These are phyloP conservation scores for Aegilops bicornis DNA, from an alignment of 176 grass and related monocot species.

Conservation along the genomic window DNA sequence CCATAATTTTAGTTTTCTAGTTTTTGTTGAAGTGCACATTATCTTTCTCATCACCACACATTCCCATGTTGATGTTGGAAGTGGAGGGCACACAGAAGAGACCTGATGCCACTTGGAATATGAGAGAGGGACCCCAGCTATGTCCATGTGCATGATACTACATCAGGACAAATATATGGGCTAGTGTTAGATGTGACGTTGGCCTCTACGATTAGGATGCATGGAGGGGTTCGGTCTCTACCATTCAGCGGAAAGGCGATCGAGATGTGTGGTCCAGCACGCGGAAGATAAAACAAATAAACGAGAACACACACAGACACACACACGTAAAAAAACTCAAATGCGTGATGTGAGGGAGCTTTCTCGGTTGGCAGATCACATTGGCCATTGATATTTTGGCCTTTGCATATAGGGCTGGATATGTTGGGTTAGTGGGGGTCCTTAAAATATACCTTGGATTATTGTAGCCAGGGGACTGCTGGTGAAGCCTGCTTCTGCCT, in stretches of 20 bases:
- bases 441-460: constrained; percentile 53
- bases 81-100: constrained; percentile 16
- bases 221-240: constrained; percentile 18
- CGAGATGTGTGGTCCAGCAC: constrained; percentile 32
- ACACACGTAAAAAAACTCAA: constrained; percentile 18
- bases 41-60: constrained; percentile 27
- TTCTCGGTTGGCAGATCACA: constrained; percentile 37
- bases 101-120: constrained; percentile 33
- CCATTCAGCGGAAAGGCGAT: constrained; percentile 31
- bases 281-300: background rate
- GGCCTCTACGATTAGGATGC: background rate
- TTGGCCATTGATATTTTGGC: constrained; percentile 35
- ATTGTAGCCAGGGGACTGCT: constrained; percentile 14
- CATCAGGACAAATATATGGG: constrained; percentile 36
- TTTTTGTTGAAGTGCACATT: background rate
- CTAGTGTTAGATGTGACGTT: constrained; percentile 43
- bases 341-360: constrained; percentile 26
- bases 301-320: background rate
- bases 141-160: constrained; percentile 1
- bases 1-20: background rate
- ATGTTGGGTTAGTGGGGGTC: constrained; percentile 60
- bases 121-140: constrained; percentile 29
- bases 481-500: background rate
- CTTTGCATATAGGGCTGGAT: constrained; percentile 36
- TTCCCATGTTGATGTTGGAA: constrained; percentile 20